phyloP scores from a whole-genome alignment of 352 stramenopile species.

The Pythium biforme region DNA sequence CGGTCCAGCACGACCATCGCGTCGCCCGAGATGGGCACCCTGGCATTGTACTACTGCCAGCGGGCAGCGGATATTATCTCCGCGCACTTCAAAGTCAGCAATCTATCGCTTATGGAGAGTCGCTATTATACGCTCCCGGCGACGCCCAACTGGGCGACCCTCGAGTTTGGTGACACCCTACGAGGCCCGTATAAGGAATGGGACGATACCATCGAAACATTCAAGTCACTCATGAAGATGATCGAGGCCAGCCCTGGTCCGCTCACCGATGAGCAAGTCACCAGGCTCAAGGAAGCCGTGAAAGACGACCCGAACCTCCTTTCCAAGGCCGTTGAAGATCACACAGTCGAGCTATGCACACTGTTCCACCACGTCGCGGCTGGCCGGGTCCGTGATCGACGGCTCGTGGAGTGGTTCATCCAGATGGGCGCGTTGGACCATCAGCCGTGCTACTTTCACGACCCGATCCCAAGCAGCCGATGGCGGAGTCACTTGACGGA shows the following conservation, averaged over 20 bases:
- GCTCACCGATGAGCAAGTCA: not conserved
- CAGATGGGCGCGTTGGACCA: slow-evolving; percentile 26
- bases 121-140: slow-evolving; percentile 1
- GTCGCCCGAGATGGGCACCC: not conserved
- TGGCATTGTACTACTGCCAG: not conserved
- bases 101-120: not conserved
- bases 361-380: slow-evolving; percentile 33
- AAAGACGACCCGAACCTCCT: not conserved
- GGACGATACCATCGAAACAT: not conserved
- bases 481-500: not conserved
- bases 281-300: not conserved
- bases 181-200: not conserved
- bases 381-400: slow-evolving; percentile 26
- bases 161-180: not conserved
- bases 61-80: not conserved
- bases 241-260: not conserved
- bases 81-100: not conserved
- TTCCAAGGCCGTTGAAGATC: not conserved
- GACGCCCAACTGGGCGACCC: not conserved
- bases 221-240: not conserved
- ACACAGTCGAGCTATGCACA: slow-evolving; percentile 2
- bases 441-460: slow-evolving; percentile 4
- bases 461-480: not conserved
- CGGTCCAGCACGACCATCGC: not conserved
- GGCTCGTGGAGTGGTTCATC: slow-evolving; percentile 40